Percentiles rank a stretch among this genome's conserved stretches.
These are phyloP conservation scores for Dothideomycetidae sp. DNA, from an alignment of 2,329 filamentous ascomycete species.

Conservation along the genomic window DNA sequence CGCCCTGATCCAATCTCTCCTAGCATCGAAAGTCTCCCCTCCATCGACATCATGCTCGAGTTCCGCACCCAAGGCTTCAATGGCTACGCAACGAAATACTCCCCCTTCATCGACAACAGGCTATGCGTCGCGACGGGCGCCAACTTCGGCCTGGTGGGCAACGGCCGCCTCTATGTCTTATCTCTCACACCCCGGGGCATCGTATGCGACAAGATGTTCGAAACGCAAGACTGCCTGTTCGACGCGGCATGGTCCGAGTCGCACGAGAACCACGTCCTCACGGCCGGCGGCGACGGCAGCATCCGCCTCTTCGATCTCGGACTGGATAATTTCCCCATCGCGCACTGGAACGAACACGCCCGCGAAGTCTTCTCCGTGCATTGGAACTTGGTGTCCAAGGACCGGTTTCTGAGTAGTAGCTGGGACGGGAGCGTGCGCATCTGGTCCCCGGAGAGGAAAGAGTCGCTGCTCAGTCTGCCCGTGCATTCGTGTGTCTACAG, in stretches of 20 bases:
- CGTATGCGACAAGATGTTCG: conserved; percentile 74
- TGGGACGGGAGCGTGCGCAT: conserved; percentile 97
- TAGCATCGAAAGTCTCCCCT: too few species aligned
- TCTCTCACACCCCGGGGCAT: conserved; percentile 73
- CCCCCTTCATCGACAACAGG: conserved; percentile 90
- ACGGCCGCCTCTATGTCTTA: conserved; percentile 77
- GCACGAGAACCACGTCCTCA: conserved; percentile 86
- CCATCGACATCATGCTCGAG: conserved; percentile 63
- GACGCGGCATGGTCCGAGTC: conserved; percentile 91
- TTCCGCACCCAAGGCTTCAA: conserved; percentile 90
- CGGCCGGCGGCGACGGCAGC: conserved; percentile 82
- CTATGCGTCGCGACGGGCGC: conserved; percentile 81
- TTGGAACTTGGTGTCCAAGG: conserved; percentile 86
- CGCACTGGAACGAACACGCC: conserved; percentile 86
- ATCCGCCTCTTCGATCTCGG: conserved; percentile 86
- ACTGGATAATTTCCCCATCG: conserved; percentile 70
- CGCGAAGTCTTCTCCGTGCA: conserved; percentile 83
- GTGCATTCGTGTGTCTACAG: conserved; percentile 91
- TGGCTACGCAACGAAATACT: conserved; percentile 95
- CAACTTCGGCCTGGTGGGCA: conserved; percentile 94
- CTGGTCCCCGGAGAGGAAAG: conserved; percentile 60
- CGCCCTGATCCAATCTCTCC: too few species aligned
- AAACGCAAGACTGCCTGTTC: conserved; percentile 94
- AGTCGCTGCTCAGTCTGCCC: conserved; percentile 69
- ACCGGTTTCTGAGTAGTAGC: conserved; percentile 76